Percentiles rank a stretch among this genome's conserved stretches.
phyloP scores from a whole-genome alignment of 768 basidiomycete species.

The Suillus hirtellus region DNA sequence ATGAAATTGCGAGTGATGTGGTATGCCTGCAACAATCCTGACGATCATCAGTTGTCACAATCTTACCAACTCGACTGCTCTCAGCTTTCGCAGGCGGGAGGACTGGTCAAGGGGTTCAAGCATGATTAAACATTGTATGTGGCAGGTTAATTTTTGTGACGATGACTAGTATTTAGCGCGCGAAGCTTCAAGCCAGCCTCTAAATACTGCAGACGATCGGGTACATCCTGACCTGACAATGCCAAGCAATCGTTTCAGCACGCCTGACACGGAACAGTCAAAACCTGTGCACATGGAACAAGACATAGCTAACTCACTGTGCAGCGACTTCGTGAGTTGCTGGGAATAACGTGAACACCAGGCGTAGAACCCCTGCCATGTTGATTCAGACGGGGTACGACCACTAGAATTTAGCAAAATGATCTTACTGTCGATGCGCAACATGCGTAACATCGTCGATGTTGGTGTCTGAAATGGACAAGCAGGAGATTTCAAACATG shows the following conservation, averaged over 20 bases:
- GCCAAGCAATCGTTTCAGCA: neutral
- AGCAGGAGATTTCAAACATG: neutral
- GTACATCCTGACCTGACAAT: neutral
- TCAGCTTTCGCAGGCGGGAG: too few species aligned
- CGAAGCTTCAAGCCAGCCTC: neutral
- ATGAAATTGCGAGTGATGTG: too few species aligned
- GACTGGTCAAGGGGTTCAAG: too few species aligned
- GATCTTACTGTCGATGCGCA: neutral
- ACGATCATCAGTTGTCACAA: neutral
- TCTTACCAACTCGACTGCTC: too few species aligned
- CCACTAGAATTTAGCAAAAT: neutral
- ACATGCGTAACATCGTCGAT: neutral
- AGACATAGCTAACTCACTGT: neutral
- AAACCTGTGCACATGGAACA: neutral
- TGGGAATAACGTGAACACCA: neutral
- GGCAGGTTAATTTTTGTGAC: too few species aligned
- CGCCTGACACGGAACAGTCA: neutral
- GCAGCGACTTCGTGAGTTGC: neutral
- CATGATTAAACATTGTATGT: too few species aligned
- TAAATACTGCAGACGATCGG: neutral
- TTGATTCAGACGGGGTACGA: neutral
- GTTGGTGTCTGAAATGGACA: constrained; percentile 12
- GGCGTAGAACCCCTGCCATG: neutral
- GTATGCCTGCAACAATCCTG: too few species aligned
- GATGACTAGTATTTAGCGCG: too few species aligned